These are phyloP conservation scores for Rubia tinctorum DNA, from an alignment of 305 asterid genomes.

Conservation along the genomic window DNA sequence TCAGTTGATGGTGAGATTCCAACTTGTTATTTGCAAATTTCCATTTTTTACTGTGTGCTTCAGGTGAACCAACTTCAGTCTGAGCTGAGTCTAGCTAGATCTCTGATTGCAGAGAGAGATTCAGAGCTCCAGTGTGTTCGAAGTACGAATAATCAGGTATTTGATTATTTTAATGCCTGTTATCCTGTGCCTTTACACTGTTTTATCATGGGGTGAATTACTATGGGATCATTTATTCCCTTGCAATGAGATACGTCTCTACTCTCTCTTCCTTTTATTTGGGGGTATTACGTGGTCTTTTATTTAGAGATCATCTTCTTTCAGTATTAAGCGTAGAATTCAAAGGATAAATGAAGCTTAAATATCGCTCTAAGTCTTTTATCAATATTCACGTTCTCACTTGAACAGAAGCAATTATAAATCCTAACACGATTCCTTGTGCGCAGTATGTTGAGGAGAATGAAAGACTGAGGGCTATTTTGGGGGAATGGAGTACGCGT, in stretches of 20 bases:
- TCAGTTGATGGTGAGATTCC: not conserved
- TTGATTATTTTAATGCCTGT: not conserved
- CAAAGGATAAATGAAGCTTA: not conserved
- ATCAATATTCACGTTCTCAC: not conserved
- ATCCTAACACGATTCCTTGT: not conserved
- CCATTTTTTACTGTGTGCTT: constrained; percentile 17
- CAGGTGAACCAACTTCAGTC: constrained; percentile 98
- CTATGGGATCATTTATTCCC: constrained; percentile 40
- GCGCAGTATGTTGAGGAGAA: constrained; percentile 92
- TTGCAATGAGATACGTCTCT: not conserved
- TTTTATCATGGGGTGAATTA: not conserved
- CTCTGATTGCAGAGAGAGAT: constrained; percentile 91
- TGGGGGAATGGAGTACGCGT: constrained; percentile 96
- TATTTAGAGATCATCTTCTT: constrained; percentile 2
- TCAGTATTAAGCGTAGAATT: not conserved
- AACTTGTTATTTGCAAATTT: not conserved
- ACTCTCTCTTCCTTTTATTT: not conserved
- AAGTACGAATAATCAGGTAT: constrained; percentile 82
- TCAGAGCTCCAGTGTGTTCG: constrained; percentile 74
- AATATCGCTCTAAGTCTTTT: not conserved
- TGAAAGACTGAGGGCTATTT: constrained; percentile 90
- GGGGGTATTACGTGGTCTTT: not conserved
- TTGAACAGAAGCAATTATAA: not conserved
- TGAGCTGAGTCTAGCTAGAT: constrained; percentile 88
- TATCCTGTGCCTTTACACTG: not conserved